Evolutionary conservation across 2,329 filamentous ascomycete species (phyloP), one percentile per base, ranked within the genome.

Genomic region (Penicillium corylophilum): DNA sequence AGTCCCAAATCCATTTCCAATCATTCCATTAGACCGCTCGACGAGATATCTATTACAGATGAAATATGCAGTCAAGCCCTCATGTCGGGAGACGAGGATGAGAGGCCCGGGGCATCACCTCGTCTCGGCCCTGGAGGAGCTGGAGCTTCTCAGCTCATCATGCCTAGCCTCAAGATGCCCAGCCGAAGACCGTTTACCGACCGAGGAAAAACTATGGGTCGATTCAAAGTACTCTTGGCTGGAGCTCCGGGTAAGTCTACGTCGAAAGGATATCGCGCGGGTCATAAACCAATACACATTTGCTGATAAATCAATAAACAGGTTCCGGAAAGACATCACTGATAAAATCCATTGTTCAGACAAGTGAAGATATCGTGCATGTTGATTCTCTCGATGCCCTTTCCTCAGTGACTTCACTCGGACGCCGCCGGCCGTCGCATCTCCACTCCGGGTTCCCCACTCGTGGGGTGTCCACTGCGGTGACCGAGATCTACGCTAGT

Each of bases 161-260:
- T 99, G 94, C 94, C 94, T 5, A 96, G 91, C 66, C 87, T 99
- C 64, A 86, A 84, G 55, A 94, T 99, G 83, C 93, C 94, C 3
- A 88, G 84, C 54, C 85, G 94, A 44, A 82, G 91, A 46, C 92
- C 92, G 0, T 97, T 97, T 70, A 96, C 94, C 0, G 84, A 88
- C n/a, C 82, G 82, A 42, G 94, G 94, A 15, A 93, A 88, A 74
- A 81, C 81, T 29, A 82, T 97, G 69, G 93, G 93, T 1, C 86
- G 90, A 62, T 78, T 97, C 48, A 97, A 95, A 74, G 77, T 97
- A n/a, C 78, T 97, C 57, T 79, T 97, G 49, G 88, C 90, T 46
- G 94, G 94, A 26, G 83, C 85, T 64, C 81, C 84, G 65, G 89
- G 90, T 87, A 79, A 54, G 70, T 63, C 6, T 26, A n/a, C 26